Conservation (phyloP, 1,284 basidiomycete species). For the Fistulina hepatica region DNA sequence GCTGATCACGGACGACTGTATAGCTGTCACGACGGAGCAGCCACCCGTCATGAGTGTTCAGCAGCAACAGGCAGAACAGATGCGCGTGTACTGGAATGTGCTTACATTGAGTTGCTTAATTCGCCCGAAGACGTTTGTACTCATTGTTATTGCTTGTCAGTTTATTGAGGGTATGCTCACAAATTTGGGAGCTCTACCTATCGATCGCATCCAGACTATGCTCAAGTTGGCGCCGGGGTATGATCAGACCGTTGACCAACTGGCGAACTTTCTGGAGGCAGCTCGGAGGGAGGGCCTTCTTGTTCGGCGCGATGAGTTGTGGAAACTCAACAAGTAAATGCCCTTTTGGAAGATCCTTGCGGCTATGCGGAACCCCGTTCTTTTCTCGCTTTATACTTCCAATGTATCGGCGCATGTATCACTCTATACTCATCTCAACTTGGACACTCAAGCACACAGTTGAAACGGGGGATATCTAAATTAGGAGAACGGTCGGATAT, state of each 20-base stretch:
- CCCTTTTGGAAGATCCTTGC: no score
- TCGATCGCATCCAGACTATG: conserved; percentile 76
- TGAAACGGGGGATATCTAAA: no score
- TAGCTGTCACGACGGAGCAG: no score
- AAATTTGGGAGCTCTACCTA: conserved; percentile 61
- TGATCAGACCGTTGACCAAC: conserved; percentile 65
- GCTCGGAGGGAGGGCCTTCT: conserved; percentile 64
- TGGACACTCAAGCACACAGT: no score
- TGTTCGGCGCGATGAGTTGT: conserved; percentile 59
- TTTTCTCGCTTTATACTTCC: no score
- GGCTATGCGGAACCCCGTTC: no score
- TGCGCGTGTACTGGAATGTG: conserved; percentile 81
- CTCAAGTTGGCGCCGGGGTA: conserved; percentile 73
- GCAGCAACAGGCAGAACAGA: conserved; percentile 73
- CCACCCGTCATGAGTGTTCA: conserved; percentile 47
- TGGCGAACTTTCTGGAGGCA: conserved; percentile 67
- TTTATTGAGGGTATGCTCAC: conserved; percentile 80
- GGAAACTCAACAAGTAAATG: conserved; percentile 43
- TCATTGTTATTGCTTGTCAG: conserved; percentile 24
- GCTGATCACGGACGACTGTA: conserved; percentile 27
- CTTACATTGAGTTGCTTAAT: conserved; percentile 1
- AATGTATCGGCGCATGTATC: no score
- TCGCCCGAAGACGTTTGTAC: conserved; percentile 7
- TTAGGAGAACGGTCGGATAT: no score
- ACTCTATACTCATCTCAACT: no score